phyloP scores from a whole-genome alignment of 2,329 filamentous ascomycete species.

The Calonectria multiphialidica region DNA sequence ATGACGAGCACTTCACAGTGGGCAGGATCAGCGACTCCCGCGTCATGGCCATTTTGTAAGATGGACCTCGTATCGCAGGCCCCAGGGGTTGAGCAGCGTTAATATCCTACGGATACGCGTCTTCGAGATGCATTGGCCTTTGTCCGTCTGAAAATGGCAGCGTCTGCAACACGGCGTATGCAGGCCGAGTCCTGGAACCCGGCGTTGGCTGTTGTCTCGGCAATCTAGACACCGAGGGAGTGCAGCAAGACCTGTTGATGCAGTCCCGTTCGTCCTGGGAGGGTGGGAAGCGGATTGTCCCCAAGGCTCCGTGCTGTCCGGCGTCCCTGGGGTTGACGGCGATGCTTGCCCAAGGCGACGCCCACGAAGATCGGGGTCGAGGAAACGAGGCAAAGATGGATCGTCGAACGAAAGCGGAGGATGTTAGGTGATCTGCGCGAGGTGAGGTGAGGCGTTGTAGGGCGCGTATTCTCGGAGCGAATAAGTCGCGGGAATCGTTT shows the following conservation, averaged over 20 bases:
- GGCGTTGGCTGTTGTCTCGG: neutral
- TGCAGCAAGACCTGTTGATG: slow-evolving; percentile 11
- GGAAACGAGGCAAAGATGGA: neutral
- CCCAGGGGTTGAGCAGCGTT: slow-evolving; percentile 13
- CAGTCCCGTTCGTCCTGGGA: slow-evolving; percentile 21
- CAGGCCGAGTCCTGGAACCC: slow-evolving; percentile 4
- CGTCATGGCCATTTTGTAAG: slow-evolving; percentile 60
- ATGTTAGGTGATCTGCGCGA: slow-evolving; percentile 6
- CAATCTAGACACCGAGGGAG: slow-evolving; percentile 8
- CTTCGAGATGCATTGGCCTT: slow-evolving; percentile 25
- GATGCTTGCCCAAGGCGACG: neutral
- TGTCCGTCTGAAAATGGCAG: slow-evolving; percentile 9
- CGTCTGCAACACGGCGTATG: neutral
- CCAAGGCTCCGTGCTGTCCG: slow-evolving; percentile 43
- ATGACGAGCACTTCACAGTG: slow-evolving; percentile 89
- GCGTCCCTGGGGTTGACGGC: slow-evolving; percentile 41
- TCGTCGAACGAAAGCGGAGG: neutral
- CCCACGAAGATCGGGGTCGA: neutral
- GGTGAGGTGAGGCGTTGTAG: slow-evolving; percentile 5
- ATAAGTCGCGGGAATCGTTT: slow-evolving; percentile 5
- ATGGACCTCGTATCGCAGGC: neutral
- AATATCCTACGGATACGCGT: slow-evolving; percentile 12
- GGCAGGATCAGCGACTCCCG: slow-evolving; percentile 80
- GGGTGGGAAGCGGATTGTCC: slow-evolving; percentile 38
- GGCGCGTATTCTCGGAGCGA: slow-evolving; percentile 4